Evolutionary conservation across 257 asterid genomes (phyloP).

Genomic region (Plectranthus barbatus): DNA sequence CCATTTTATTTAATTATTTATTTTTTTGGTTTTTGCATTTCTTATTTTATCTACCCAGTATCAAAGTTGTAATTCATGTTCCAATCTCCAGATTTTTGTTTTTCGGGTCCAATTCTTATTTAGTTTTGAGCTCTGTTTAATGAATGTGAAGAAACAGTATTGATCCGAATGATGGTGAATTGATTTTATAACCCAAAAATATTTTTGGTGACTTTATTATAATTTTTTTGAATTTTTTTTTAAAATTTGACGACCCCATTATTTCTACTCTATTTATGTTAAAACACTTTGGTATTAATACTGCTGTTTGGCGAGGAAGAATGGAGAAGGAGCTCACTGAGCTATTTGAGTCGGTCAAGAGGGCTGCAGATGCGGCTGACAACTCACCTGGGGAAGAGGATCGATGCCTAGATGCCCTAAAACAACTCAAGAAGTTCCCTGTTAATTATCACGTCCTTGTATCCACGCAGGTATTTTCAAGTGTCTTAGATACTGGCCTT

Average conservation of each 20-base stretch:
- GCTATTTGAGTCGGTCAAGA: constrained; percentile 70
- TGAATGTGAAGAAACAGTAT: neutral
- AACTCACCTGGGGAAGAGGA: constrained; percentile 54
- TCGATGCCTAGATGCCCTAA: constrained; percentile 57
- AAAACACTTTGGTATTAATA: neutral
- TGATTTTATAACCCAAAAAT: neutral
- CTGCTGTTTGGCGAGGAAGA: constrained; percentile 8
- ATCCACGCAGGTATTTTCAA: constrained; percentile 60
- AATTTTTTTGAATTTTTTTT: neutral
- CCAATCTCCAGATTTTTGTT: neutral
- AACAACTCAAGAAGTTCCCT: constrained; percentile 66
- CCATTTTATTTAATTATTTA: too few relatives aligned
- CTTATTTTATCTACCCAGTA: neutral
- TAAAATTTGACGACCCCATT: neutral
- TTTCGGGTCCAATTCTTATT: constrained; percentile 1
- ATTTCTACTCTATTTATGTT: neutral
- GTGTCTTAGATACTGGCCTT: neutral
- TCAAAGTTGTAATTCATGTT: neutral
- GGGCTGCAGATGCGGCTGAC: constrained; percentile 68
- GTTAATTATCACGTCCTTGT: constrained; percentile 81
- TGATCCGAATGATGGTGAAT: neutral
- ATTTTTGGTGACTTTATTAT: neutral
- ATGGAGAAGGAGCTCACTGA: constrained; percentile 86
- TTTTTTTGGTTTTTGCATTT: neutral
- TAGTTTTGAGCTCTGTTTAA: neutral